Conservation (phyloP, 2,329 filamentous ascomycete genomes). For the Coniochaeta sp. region DNA sequence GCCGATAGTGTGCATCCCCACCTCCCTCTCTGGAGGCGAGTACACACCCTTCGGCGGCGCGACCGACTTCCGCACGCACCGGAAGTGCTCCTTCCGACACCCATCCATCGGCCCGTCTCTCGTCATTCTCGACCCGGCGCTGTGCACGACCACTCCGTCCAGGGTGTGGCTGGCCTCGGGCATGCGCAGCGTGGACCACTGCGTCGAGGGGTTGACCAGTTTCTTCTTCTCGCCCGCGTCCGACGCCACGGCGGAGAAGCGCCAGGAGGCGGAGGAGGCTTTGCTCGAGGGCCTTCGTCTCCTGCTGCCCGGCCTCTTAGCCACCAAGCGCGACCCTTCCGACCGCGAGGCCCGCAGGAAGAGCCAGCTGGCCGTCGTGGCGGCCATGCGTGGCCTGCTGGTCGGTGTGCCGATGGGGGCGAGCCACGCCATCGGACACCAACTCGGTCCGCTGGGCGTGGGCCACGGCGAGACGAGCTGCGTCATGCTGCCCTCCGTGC, state of each 20-base stretch:
- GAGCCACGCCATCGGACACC: conserved; percentile 45
- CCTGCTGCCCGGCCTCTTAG: conserved; percentile 34
- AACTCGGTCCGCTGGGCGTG: conserved; percentile 47
- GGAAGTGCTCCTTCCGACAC: conserved; percentile 20
- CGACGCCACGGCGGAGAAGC: conserved; percentile 10
- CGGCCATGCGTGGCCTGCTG: conserved; percentile 41
- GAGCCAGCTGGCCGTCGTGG: conserved; percentile 34
- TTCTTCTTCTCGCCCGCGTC: conserved; percentile 20
- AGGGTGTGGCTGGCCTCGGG: conserved; percentile 52
- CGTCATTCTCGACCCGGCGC: conserved; percentile 47
- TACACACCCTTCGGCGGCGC: conserved; percentile 18
- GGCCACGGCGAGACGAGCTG: conserved; percentile 55
- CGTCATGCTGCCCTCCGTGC: conserved; percentile 46
- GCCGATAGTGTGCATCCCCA: conserved; percentile 25
- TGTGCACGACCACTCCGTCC: conserved; percentile 42
- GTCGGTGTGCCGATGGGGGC: conserved; percentile 35
- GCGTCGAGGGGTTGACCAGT: conserved; percentile 46
- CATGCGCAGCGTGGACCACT: conserved; percentile 49
- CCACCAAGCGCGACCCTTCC: conserved; percentile 23
- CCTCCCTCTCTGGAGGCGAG: conserved; percentile 27
- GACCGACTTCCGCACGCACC: conserved; percentile 7
- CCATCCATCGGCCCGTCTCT: conserved; percentile 37
- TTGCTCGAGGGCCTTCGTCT: conserved; percentile 25
- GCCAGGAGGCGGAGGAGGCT: not conserved
- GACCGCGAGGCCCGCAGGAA: conserved; percentile 7